phyloP scores from a whole-genome alignment of 1,139 yeast species.

The Magnusiomyces tetraspermus region DNA sequence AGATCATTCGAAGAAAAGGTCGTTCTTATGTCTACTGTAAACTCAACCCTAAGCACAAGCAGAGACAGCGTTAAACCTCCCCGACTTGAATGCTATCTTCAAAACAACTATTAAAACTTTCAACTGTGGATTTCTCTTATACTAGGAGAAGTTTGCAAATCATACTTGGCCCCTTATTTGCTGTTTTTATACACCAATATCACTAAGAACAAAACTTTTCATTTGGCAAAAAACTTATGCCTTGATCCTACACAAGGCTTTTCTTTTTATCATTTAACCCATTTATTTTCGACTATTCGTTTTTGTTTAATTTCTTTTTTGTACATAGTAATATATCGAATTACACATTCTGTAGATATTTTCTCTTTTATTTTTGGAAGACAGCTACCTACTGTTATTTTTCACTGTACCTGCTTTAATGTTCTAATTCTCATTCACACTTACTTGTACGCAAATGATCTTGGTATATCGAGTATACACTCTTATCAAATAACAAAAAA shows the following conservation, averaged over 20 bases:
- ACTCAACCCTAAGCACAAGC: slow-evolving; percentile 88
- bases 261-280: neutral
- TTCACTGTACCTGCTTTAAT: too few species aligned
- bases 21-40: slow-evolving; percentile 89
- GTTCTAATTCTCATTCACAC: neutral
- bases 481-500: neutral
- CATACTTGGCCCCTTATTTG: too few species aligned
- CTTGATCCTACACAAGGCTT: neutral
- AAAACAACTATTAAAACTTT: neutral
- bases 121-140: too few species aligned
- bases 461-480: neutral
- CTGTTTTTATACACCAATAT: too few species aligned
- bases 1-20: slow-evolving; percentile 86
- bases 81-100: neutral
- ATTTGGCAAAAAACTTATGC: too few species aligned
- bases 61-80: slow-evolving; percentile 69
- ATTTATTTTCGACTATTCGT: neutral
- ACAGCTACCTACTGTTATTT: too few species aligned
- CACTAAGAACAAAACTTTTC: too few species aligned
- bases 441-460: neutral
- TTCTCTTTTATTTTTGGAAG: too few species aligned
- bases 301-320: too few species aligned
- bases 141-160: too few species aligned
- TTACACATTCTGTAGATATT: neutral
- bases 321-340: neutral